Evolutionary conservation across 176 grass and related monocot genomes (phyloP).

Genomic region (Oryza coarctata): DNA sequence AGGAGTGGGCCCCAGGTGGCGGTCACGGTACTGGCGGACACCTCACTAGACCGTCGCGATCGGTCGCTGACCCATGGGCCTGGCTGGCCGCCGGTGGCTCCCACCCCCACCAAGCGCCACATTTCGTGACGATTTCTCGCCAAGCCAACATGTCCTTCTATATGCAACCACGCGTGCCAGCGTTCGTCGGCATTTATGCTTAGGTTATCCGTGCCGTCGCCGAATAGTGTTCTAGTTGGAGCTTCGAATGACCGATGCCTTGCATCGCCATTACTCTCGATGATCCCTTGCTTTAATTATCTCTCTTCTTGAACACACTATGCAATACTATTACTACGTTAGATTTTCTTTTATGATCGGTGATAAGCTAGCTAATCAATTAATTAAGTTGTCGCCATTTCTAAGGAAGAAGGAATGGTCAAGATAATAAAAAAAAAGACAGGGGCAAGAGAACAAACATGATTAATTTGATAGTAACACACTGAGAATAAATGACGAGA

Average conservation of each 20-base stretch:
- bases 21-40: neutral
- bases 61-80: neutral
- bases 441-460: neutral
- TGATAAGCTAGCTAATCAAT: neutral
- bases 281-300: neutral
- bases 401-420: neutral
- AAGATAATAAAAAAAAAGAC: neutral
- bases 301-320: neutral
- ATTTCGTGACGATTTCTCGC: neutral
- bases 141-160: neutral
- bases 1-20: neutral
- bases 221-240: constrained; percentile 41
- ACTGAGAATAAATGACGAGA: neutral
- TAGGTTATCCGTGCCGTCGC: neutral
- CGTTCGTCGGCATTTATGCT: constrained; percentile 16
- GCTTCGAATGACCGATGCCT: neutral
- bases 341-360: neutral
- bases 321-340: neutral
- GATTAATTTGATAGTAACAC: neutral
- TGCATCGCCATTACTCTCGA: neutral
- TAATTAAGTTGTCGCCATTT: neutral
- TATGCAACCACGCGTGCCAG: neutral
- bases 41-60: neutral
- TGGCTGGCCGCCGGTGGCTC: neutral
- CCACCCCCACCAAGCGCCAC: neutral